These are phyloP conservation scores for Endoconidiophora polonica DNA, from an alignment of 2,329 filamentous ascomycete genomes.

Conservation along the genomic window DNA sequence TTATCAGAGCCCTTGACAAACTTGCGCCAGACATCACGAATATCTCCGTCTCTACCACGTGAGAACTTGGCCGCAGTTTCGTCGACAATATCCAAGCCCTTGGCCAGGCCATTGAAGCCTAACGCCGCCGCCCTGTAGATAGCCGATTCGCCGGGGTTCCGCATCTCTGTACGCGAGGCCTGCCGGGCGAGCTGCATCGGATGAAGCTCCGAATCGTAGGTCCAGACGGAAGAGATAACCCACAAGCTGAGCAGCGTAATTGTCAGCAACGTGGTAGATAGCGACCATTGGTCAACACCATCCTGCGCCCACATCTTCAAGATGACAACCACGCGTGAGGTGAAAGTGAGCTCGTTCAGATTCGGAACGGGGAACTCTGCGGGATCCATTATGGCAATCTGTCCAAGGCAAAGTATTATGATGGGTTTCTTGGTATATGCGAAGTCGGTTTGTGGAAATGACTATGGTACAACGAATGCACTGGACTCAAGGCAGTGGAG, in stretches of 20 bases:
- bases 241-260: slow-evolving; percentile 50
- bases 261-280: slow-evolving; percentile 29
- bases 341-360: slow-evolving; percentile 10
- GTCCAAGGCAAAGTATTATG: too few species aligned
- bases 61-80: slow-evolving; percentile 68
- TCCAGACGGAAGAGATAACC: slow-evolving; percentile 52
- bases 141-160: slow-evolving; percentile 71
- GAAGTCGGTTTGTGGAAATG: too few species aligned
- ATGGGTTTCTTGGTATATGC: too few species aligned
- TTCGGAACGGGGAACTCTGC: not conserved
- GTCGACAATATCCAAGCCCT: slow-evolving; percentile 69
- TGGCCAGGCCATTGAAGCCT: slow-evolving; percentile 64
- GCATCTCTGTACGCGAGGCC: slow-evolving; percentile 58
- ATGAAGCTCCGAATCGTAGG: slow-evolving; percentile 75
- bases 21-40: slow-evolving; percentile 78
- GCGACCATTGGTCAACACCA: slow-evolving; percentile 40
- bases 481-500: too few species aligned
- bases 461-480: too few species aligned
- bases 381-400: too few species aligned
- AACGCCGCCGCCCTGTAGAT: slow-evolving; percentile 74
- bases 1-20: slow-evolving; percentile 48
- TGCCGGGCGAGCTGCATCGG: slow-evolving; percentile 81
- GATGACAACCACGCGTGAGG: slow-evolving; percentile 34
- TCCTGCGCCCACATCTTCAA: slow-evolving; percentile 56
- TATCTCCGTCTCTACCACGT: slow-evolving; percentile 67